These are phyloP conservation scores for Fusarium verticillioides DNA, from an alignment of 2,329 filamentous ascomycete species.

Conservation along the genomic window DNA sequence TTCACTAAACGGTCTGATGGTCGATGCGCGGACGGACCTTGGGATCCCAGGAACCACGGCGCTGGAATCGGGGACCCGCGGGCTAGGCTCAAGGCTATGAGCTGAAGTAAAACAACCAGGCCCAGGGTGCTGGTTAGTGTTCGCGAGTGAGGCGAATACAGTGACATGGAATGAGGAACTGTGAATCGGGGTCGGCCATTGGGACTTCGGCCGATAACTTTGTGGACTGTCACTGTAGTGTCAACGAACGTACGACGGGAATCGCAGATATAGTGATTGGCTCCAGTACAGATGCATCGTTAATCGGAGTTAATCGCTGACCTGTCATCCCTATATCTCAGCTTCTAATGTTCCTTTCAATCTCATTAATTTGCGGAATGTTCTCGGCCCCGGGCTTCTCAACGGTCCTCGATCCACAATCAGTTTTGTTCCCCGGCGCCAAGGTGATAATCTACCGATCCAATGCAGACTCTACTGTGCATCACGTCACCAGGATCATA, in stretches of 20 bases:
- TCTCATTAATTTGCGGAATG: conserved; percentile 9
- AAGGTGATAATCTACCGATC: conserved; percentile 12
- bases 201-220: background rate
- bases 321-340: conserved; percentile 17
- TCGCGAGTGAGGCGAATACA: conserved; percentile 1
- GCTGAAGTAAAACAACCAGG: conserved; percentile 6
- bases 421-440: conserved; percentile 1
- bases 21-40: conserved; percentile 2
- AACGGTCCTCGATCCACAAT: conserved; percentile 7
- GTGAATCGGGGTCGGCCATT: background rate
- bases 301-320: background rate
- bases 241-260: background rate
- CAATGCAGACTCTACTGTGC: background rate
- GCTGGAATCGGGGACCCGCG: background rate
- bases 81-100: background rate
- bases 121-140: background rate
- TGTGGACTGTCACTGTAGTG: background rate
- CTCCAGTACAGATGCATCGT: background rate
- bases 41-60: conserved; percentile 15
- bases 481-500: background rate
- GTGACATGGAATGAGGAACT: background rate
- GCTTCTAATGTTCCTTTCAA: conserved; percentile 18
- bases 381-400: conserved; percentile 3
- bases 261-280: background rate
- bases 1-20: conserved; percentile 1